Evolutionary conservation across 1,139 yeast species (phyloP), one percentile per base, ranked within the genome.

Genomic region (Lodderomyces margitis): DNA sequence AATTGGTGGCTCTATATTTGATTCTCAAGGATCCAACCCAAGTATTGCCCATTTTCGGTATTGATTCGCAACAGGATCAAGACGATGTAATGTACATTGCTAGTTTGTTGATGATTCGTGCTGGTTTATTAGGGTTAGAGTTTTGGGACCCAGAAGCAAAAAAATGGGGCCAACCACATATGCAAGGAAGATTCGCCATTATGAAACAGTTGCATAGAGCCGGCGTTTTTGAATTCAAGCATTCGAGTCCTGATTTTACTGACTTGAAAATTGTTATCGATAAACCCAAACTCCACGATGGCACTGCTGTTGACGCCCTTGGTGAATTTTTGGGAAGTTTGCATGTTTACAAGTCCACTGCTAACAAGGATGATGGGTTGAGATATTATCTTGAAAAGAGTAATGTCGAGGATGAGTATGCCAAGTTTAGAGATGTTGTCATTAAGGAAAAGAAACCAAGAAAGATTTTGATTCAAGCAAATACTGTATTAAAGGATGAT

Each of bases 101-200:
- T 15, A 84, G 83, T 47, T 66, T 87, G 48, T 80, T 79, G 50
- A 88, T 88, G 96, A 85, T 89, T 23, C 77, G 96, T 54, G 95
- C 96, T 5, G 96, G 96, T 48, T 69, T 88, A 41, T 57, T 84
- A 34, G 91, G 86, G 2, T 71, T 88, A 55, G 95, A 88, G 60
- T 86, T 75, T 61, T 88, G 94, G 88, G 95, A 87, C 61, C 95
- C 96, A 34, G 62, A 66, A 36, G 74, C 87, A 28, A 67, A 72
- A 47, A 87, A 87, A 62, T 88, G 96, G 96, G 96, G 96, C 27
- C 96, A 88, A 66, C 82, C 96, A n/a, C 96, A 88, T 59, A 87
- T 87, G 89, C 95, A 87, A 68, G 96, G 95, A 5, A 74, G 96
- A 58, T 88, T 78, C 62, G 87, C 92, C 30, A 87, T 88, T 52